Percentiles rank a stretch among this genome's conserved stretches.
These are phyloP conservation scores for Claviceps sp. DNA, from an alignment of 2,329 filamentous ascomycete genomes.

Conservation along the genomic window DNA sequence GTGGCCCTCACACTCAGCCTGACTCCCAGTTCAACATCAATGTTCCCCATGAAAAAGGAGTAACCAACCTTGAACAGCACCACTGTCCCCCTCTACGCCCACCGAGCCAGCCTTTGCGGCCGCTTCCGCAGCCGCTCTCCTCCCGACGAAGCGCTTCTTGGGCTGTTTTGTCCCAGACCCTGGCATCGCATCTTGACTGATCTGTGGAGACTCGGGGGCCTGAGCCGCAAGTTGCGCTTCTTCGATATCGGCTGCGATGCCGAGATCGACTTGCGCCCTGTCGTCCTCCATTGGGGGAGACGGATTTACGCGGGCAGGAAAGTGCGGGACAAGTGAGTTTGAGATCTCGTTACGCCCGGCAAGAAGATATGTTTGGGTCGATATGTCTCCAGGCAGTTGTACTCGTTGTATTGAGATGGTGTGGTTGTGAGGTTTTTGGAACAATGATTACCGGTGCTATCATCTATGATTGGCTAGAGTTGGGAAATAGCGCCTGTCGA, in stretches of 20 bases:
- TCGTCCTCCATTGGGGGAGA: slow-evolving; percentile 56
- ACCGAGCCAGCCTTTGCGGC: slow-evolving; percentile 29
- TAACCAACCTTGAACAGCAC: slow-evolving; percentile 38
- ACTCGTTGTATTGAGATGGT: background rate
- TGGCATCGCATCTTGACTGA: slow-evolving; percentile 3
- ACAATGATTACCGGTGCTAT: background rate
- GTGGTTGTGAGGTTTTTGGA: slow-evolving; percentile 1
- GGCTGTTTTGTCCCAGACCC: slow-evolving; percentile 47
- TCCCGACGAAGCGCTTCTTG: slow-evolving; percentile 83
- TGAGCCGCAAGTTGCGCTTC: slow-evolving; percentile 23
- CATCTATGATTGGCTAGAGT: slow-evolving; percentile 4
- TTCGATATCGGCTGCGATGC: slow-evolving; percentile 54
- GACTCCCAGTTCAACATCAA: background rate
- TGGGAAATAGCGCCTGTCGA: background rate
- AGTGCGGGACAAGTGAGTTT: background rate
- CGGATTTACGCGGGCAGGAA: background rate
- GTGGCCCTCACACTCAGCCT: background rate
- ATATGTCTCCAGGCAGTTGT: background rate
- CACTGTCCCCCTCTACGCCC: slow-evolving; percentile 14
- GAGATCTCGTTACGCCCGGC: background rate
- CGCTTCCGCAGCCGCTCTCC: slow-evolving; percentile 56
- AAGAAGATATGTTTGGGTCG: background rate
- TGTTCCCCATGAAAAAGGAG: background rate
- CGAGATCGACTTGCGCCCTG: slow-evolving; percentile 54
- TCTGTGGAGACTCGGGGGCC: slow-evolving; percentile 12